phyloP scores from a whole-genome alignment of 2,329 filamentous ascomycete genomes.

The Periconia sp. region DNA sequence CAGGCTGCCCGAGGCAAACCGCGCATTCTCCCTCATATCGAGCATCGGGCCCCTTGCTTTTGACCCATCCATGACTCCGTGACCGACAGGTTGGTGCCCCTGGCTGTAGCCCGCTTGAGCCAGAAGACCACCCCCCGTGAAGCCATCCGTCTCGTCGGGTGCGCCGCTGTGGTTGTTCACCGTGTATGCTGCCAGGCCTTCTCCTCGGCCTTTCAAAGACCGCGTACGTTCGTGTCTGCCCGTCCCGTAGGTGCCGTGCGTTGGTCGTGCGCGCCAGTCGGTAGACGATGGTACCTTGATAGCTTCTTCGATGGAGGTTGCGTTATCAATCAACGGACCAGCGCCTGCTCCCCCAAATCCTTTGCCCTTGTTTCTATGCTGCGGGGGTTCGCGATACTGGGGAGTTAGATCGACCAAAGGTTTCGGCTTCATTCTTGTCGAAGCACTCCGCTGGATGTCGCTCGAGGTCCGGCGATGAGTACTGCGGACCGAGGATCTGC shows the following conservation, averaged over 20 bases:
- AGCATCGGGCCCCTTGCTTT: constrained; percentile 54
- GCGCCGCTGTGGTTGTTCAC: constrained; percentile 39
- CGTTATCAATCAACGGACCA: constrained; percentile 53
- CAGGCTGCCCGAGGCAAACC: constrained; percentile 56
- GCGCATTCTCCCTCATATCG: constrained; percentile 48
- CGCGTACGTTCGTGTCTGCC: constrained; percentile 39
- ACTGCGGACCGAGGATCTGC: constrained; percentile 40
- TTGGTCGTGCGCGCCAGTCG: constrained; percentile 50
- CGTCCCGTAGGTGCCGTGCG: constrained; percentile 34
- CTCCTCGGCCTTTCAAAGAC: constrained; percentile 41
- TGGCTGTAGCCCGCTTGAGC: constrained; percentile 49
- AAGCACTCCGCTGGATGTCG: constrained; percentile 54
- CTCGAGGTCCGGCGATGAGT: constrained; percentile 38
- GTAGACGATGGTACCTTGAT: constrained; percentile 50
- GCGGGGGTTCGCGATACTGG: constrained; percentile 67
- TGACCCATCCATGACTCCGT: constrained; percentile 54
- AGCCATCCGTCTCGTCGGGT: constrained; percentile 45
- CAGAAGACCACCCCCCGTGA: constrained; percentile 54
- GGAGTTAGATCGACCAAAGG: constrained; percentile 74
- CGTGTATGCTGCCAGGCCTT: constrained; percentile 40
- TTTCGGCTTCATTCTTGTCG: constrained; percentile 55
- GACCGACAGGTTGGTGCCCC: constrained; percentile 45
- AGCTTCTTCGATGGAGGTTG: constrained; percentile 52
- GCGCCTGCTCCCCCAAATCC: constrained; percentile 50
- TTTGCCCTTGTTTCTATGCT: constrained; percentile 61